phyloP scores from a whole-genome alignment of 257 asterid species.

The Solanum sejunctum region DNA sequence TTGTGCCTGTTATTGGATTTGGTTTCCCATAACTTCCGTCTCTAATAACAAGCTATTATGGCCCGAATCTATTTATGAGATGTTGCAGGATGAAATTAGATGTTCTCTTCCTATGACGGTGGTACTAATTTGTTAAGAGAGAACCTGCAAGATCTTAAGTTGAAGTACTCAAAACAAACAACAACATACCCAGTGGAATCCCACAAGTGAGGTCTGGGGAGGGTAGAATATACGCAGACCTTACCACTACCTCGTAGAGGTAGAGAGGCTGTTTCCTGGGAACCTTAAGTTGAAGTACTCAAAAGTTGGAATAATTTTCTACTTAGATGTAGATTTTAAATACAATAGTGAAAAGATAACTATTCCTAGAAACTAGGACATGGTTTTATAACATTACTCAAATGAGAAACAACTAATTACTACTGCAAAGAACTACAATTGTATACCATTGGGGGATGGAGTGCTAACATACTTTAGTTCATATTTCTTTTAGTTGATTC shows the following conservation, averaged over 20 bases:
- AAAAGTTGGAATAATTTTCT: not conserved
- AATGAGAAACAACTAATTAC: not conserved
- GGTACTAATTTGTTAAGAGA: not conserved
- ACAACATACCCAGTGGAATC: too few species aligned
- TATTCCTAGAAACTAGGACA: not conserved
- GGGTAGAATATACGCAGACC: too few species aligned
- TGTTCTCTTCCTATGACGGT: not conserved
- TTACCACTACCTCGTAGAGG: too few species aligned
- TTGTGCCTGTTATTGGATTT: not conserved
- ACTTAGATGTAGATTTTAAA: not conserved
- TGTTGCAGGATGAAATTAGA: not conserved
- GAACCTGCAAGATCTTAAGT: not conserved
- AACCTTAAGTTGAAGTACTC: not conserved
- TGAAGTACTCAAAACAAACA: not conserved
- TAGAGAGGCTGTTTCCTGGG: too few species aligned
- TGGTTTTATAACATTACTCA: not conserved
- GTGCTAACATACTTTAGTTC: not conserved
- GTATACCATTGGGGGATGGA: not conserved
- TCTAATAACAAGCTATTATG: not conserved
- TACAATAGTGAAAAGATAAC: not conserved
- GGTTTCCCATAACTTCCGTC: not conserved
- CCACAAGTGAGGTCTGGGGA: too few species aligned
- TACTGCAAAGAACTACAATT: not conserved
- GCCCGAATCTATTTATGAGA: not conserved
- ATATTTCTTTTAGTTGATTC: not conserved